Base-by-base conservation (phyloP, 1,284 basidiomycete species). In the Pterulicium gracile region DNA sequence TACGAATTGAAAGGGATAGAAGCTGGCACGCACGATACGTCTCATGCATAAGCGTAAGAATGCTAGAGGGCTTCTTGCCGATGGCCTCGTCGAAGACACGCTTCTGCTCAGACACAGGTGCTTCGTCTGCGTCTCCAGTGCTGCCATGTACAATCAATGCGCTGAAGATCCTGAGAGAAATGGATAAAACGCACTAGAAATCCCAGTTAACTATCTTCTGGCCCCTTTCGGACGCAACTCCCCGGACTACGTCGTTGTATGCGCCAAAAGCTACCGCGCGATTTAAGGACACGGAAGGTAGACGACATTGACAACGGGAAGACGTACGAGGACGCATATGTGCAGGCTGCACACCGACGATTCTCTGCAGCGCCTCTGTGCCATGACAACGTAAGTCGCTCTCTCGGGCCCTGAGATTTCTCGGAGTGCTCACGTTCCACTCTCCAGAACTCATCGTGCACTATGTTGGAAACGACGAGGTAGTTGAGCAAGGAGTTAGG, bases 201-300 rank as follows among this genome's bases (percentile, higher is more conserved):
- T 72, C 69, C 70, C 69, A 72, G 22, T 60, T 54, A 2, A 62
- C 63, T 17, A 69, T 48, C 0, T 52, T 53, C 51, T 71, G 69
- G 4, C 61, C 61, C 34, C 75, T 65, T 23, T 61, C 50, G 19
- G 49, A 50, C 32, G 75, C 64, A 4, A 69, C 71, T 27, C 67
- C 55, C 15, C 68, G 60, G 3, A 74, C 73, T 3, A 63, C 56
- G 52, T 75, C 59, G 54, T 78, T 75, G 59, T 70, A 70, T 49
- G 57, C 62, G 4, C 76, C 75, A 58, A 69, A 79, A 23, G 67
- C 12, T n/a, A 32, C 10, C n/a, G n/a, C n/a, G n/a, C n/a, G n/a
- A n/a, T n/a, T n/a, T n/a, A n/a, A 18, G 18, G 17, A n/a, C n/a
- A n/a, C n/a, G n/a, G n/a, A n/a, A n/a, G n/a, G n/a, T n/a, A 17